Evolutionary conservation across 1,139 yeast genomes (phyloP), one percentile per base, ranked within the genome.

Genomic region (Lodderomyces parapsilosis): DNA sequence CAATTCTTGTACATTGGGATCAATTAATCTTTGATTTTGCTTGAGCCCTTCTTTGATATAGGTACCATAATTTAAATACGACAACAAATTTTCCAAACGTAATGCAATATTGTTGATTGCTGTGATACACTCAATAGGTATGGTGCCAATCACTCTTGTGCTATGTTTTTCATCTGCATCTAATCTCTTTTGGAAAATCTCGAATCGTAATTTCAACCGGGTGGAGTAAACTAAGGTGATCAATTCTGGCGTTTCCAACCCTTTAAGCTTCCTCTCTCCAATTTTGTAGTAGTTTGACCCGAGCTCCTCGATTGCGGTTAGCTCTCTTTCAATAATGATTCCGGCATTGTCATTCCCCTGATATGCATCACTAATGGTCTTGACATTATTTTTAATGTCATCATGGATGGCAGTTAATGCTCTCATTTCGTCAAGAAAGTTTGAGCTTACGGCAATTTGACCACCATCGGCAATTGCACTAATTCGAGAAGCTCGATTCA

Each of bases 391-490:
- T 13, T 63, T 59, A 15, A 78, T 74, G 40, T 69, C 66, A 11
- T 72, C 68, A 52, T 82, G 89, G 11, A 78, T 72, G 15, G 66
- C 66, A 54, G 76, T 72, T 39, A 88, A 75, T 43, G 80, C 74
- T 41, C 74, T 74, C 58, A 89, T 77, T 57, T 88, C 96, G 38
- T 78, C 76, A 53, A 86, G 69, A 55, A 89, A 88, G 60, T 91
- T 97, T 2, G 84, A 76, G 54, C 96, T 86, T 42, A 91, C 75
- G 0, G 96, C 82, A 35, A 91, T 88, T 62, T 93, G 97, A n/a
- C 99, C 99, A 45, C 99, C 99, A 62, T 90, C 96, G 0, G 99
- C 99, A 40, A 88, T 86, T 2, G 96, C 89, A 60, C 93, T 85
- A 35, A 93, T 91, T 57, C 99, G 77, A 0, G 98, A 86, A 0